Evolutionary conservation across 768 basidiomycete species (phyloP).

Genomic region (Jaapia argillacea): DNA sequence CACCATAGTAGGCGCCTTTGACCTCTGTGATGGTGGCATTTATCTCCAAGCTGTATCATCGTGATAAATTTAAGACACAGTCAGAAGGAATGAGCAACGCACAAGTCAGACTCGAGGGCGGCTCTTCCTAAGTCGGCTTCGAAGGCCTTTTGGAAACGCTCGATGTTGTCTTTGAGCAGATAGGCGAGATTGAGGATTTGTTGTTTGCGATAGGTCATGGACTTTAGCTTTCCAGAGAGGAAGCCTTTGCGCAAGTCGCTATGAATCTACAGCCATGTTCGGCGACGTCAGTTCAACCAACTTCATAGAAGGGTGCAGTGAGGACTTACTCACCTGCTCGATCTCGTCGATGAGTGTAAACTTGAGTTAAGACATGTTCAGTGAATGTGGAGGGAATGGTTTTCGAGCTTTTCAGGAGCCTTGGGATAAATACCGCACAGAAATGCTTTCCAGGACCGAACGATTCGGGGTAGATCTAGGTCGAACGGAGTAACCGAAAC

Average conservation of each 20-base stretch:
- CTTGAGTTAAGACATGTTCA: no score
- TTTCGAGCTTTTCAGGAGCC: no score
- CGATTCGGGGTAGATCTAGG: no score
- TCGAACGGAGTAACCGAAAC: no score
- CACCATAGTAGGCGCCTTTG: constrained; percentile 30
- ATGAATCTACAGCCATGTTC: no score
- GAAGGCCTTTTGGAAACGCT: constrained; percentile 37
- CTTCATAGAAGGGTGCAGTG: no score
- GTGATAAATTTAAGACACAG: neutral
- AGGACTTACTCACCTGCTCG: no score
- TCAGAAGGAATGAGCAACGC: neutral
- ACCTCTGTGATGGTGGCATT: constrained; percentile 21
- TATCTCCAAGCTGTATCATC: constrained; percentile 27
- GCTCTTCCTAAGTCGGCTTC: constrained; percentile 20
- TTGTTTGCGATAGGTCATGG: constrained; percentile 48
- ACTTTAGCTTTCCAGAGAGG: constrained; percentile 34
- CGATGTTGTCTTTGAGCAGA: constrained; percentile 51
- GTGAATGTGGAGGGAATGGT: no score
- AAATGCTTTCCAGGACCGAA: no score
- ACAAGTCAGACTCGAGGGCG: constrained; percentile 10
- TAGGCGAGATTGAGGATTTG: constrained; percentile 57
- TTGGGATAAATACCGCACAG: no score
- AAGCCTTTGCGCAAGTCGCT: constrained; percentile 36
- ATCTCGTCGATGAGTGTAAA: no score
- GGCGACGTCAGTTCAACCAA: no score